phyloP scores from a whole-genome alignment of 176 grass and related monocot species.

The Canna indica region DNA sequence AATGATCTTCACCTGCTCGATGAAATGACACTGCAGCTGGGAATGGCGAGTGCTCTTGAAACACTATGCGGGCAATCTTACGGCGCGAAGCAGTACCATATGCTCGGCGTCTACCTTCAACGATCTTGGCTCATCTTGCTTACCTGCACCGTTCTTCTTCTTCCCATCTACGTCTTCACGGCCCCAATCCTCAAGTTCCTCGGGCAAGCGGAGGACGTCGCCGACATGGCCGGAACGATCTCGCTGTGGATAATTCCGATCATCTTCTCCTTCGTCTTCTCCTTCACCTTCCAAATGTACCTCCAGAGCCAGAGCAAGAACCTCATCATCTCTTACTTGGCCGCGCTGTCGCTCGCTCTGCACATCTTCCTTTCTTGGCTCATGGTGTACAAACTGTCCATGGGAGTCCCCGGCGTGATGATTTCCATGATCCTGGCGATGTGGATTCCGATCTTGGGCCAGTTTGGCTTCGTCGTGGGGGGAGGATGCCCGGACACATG shows the following conservation, averaged over 20 bases:
- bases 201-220: slow-evolving; percentile 47
- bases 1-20: too few species aligned
- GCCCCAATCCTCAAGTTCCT: slow-evolving; percentile 37
- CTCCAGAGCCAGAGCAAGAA: slow-evolving; percentile 86
- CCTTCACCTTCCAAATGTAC: slow-evolving; percentile 86
- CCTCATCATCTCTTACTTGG: slow-evolving; percentile 56
- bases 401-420: slow-evolving; percentile 53
- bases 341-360: slow-evolving; percentile 43
- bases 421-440: slow-evolving; percentile 51
- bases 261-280: slow-evolving; percentile 48
- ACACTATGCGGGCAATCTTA: slow-evolving; percentile 68
- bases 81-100: slow-evolving; percentile 58
- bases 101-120: slow-evolving; percentile 72
- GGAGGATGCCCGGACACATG: slow-evolving; percentile 70
- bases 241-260: slow-evolving; percentile 68
- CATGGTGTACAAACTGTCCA: slow-evolving; percentile 18
- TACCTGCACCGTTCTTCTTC: slow-evolving; percentile 13
- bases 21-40: slow-evolving; percentile 35
- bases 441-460: slow-evolving; percentile 60
- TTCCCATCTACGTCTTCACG: slow-evolving; percentile 56
- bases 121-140: slow-evolving; percentile 63
- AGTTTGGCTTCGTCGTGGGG: slow-evolving; percentile 51
- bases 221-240: slow-evolving; percentile 41
- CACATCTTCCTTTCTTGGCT: slow-evolving; percentile 60
- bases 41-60: slow-evolving; percentile 86